A percentile compares a stretch with the other conserved stretches of the same genome.
phyloP scores from a whole-genome alignment of 202 grass and related monocot species.

The Brachypodium distachyon region DNA sequence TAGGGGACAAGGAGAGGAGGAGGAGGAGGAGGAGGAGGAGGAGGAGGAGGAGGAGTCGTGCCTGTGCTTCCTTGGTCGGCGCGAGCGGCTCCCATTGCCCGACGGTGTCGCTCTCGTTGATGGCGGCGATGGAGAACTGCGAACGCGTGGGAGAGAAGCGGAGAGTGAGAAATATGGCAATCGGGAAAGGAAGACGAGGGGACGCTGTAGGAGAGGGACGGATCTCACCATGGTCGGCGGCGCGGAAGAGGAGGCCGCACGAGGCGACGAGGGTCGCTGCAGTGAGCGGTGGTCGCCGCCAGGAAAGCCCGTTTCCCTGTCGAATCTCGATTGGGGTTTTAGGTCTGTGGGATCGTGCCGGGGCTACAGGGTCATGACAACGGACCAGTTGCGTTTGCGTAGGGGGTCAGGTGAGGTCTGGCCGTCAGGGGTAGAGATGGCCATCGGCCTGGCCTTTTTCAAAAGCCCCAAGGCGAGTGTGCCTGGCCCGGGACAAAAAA shows the following conservation, averaged over 20 bases:
- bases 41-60: not conserved
- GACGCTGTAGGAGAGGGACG: not conserved
- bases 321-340: not conserved
- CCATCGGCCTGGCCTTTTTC: too few relatives aligned
- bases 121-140: slow-evolving; percentile 97
- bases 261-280: slow-evolving; percentile 15
- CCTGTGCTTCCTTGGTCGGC: slow-evolving; percentile 96
- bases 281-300: slow-evolving; percentile 9
- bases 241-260: not conserved
- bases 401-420: too few relatives aligned
- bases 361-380: not conserved
- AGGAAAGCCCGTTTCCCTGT: not conserved
- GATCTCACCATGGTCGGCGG: slow-evolving; percentile 45
- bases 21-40: not conserved
- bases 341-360: not conserved
- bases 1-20: not conserved
- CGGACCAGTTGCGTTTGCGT: not conserved
- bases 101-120: slow-evolving; percentile 72
- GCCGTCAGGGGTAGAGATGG: too few relatives aligned
- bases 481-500: too few relatives aligned
- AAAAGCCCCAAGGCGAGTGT: too few relatives aligned
- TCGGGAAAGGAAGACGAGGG: not conserved
- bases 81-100: slow-evolving; percentile 91
- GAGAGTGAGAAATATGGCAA: slow-evolving; percentile 3
- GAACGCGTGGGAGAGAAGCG: not conserved